A percentile compares a stretch with the other conserved stretches of the same genome.
Conservation (phyloP, 2,329 filamentous ascomycete genomes). For the Helotiales sp. region DNA sequence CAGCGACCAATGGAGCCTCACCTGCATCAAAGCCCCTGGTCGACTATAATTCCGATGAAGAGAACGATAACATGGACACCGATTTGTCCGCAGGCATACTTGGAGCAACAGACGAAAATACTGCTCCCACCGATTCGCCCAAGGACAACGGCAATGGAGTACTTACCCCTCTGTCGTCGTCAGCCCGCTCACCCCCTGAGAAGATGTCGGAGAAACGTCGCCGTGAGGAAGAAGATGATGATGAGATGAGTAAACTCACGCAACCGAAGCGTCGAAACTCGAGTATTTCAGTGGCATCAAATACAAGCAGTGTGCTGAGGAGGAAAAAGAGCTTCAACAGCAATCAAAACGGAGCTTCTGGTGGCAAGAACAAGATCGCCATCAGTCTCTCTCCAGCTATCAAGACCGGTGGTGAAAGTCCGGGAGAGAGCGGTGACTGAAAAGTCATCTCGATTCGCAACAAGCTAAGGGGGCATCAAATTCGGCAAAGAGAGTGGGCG, state of each 20-base stretch:
- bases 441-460: slow-evolving; percentile 14
- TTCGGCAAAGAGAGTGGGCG: slow-evolving; percentile 21
- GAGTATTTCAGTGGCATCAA: slow-evolving; percentile 45
- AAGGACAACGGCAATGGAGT: slow-evolving; percentile 31
- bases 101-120: slow-evolving; percentile 27
- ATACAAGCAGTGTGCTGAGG: slow-evolving; percentile 40
- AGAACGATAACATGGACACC: slow-evolving; percentile 69
- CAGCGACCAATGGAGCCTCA: slow-evolving; percentile 63
- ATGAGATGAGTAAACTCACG: slow-evolving; percentile 85
- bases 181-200: slow-evolving; percentile 65
- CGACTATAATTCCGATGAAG: slow-evolving; percentile 91
- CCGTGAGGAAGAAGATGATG: slow-evolving; percentile 91
- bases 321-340: slow-evolving; percentile 54
- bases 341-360: slow-evolving; percentile 44
- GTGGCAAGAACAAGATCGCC: slow-evolving; percentile 58
- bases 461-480: slow-evolving; percentile 13
- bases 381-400: slow-evolving; percentile 58
- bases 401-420: slow-evolving; percentile 41
- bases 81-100: slow-evolving; percentile 44
- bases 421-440: slow-evolving; percentile 36
- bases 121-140: slow-evolving; percentile 31
- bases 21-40: slow-evolving; percentile 76
- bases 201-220: slow-evolving; percentile 86
- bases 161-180: slow-evolving; percentile 31
- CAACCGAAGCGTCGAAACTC: slow-evolving; percentile 64